phyloP scores from a whole-genome alignment of 495 filamentous ascomycete species.

The Schizothecium vesticola region DNA sequence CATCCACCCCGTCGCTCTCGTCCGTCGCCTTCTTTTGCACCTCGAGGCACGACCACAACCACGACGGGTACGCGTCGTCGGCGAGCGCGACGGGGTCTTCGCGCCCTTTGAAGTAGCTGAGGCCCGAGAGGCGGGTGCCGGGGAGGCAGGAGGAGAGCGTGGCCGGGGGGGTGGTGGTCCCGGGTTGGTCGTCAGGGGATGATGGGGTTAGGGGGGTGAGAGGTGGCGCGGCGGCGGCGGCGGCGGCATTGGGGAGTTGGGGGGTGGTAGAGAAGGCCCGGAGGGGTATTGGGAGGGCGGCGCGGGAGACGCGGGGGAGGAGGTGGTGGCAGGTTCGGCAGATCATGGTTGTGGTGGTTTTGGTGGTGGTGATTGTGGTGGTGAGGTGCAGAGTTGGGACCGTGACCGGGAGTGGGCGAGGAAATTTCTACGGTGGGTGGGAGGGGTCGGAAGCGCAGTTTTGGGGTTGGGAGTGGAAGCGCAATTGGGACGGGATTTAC shows the following conservation, averaged over 20 bases:
- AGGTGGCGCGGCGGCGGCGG: slow-evolving; percentile 14
- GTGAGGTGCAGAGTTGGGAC: neutral
- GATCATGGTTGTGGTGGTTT: slow-evolving; percentile 36
- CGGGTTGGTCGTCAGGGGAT: slow-evolving; percentile 21
- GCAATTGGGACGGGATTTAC: neutral
- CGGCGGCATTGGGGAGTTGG: slow-evolving; percentile 23
- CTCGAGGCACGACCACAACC: slow-evolving; percentile 79
- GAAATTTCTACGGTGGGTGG: slow-evolving; percentile 42
- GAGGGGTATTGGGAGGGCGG: slow-evolving; percentile 5
- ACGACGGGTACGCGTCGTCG: slow-evolving; percentile 83
- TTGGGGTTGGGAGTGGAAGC: neutral
- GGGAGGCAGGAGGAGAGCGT: slow-evolving; percentile 47
- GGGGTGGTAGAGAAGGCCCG: slow-evolving; percentile 29
- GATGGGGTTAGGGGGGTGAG: slow-evolving; percentile 10
- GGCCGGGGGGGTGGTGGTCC: slow-evolving; percentile 14
- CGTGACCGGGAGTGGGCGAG: slow-evolving; percentile 16
- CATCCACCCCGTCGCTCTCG: slow-evolving; percentile 45
- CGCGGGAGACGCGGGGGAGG: slow-evolving; percentile 31
- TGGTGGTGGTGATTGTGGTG: neutral
- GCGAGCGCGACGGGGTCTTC: slow-evolving; percentile 67
- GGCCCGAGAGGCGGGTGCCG: slow-evolving; percentile 68
- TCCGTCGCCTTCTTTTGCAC: slow-evolving; percentile 42
- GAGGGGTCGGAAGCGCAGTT: slow-evolving; percentile 20
- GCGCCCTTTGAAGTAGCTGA: slow-evolving; percentile 79
- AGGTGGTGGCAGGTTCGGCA: slow-evolving; percentile 37